A percentile compares a stretch with the other conserved stretches of the same genome.
Conservation (phyloP, 176 grass and related monocot species). For the Hsuehochloa calcarea region DNA sequence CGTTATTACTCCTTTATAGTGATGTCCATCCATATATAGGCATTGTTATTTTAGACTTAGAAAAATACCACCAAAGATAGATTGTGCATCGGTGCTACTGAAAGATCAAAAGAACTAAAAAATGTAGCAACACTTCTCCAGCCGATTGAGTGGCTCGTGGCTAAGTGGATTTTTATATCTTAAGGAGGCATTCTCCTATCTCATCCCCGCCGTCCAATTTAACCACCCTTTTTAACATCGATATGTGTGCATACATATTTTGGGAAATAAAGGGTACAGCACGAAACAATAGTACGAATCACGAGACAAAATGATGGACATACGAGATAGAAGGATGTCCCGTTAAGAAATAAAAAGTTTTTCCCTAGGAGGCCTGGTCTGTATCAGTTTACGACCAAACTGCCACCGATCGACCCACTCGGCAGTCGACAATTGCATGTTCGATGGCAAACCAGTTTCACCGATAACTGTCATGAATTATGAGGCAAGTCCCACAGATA, state of each 20-base stretch:
- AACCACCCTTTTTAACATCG: too few relatives aligned
- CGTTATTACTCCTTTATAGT: constrained; percentile 7
- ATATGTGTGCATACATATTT: too few relatives aligned
- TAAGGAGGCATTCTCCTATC: too few relatives aligned
- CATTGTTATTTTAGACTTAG: neutral
- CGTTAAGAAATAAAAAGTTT: too few relatives aligned
- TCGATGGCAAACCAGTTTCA: neutral
- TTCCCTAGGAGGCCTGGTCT: too few relatives aligned
- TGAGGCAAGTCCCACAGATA: too few relatives aligned
- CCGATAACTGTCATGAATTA: neutral
- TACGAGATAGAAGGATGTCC: too few relatives aligned
- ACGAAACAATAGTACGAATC: too few relatives aligned
- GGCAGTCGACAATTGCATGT: neutral
- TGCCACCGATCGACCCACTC: neutral
- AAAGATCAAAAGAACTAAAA: neutral
- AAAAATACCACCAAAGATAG: neutral
- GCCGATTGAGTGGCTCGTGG: neutral
- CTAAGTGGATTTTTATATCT: too few relatives aligned
- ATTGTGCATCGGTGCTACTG: neutral
- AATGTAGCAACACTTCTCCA: neutral
- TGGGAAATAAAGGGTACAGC: too few relatives aligned
- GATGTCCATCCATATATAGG: neutral
- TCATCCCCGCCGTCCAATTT: too few relatives aligned
- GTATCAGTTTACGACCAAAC: neutral
- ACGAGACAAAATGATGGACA: too few relatives aligned